Evolutionary conservation across 2,329 filamentous ascomycete genomes (phyloP).

Genomic region (Botryotinia calthae): DNA sequence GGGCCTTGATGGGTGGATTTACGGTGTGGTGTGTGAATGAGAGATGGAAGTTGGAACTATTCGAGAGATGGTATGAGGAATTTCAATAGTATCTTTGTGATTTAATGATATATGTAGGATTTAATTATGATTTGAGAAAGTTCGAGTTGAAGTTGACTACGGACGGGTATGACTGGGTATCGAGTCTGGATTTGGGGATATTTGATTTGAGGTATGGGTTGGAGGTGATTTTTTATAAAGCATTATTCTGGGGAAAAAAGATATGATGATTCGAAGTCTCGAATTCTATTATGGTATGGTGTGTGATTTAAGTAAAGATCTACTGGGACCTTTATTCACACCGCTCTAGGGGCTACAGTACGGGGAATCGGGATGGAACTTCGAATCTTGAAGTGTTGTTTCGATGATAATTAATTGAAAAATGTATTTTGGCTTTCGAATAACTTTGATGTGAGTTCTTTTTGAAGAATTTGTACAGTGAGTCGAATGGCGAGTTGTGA

Average conservation of each 20-base stretch:
- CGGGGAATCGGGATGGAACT: neutral
- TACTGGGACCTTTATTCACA: neutral
- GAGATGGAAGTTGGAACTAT: neutral
- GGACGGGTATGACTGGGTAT: neutral
- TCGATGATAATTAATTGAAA: neutral
- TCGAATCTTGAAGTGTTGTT: neutral
- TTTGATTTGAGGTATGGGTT: no score
- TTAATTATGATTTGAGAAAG: no score
- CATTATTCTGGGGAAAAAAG: neutral
- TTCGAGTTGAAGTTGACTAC: neutral
- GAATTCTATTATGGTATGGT: neutral
- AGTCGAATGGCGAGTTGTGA: neutral
- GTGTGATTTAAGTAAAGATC: neutral
- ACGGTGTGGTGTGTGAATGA: neutral
- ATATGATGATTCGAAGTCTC: neutral
- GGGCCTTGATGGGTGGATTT: neutral
- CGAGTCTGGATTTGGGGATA: neutral
- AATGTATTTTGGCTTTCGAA: neutral
- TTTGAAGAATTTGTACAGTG: neutral
- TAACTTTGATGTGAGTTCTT: neutral
- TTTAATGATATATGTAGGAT: no score
- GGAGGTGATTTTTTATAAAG: neutral
- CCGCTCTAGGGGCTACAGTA: neutral
- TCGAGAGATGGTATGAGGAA: neutral
- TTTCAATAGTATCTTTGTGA: accelerated